phyloP scores from a whole-genome alignment of 192 early-diverging fungal species.

The Coemansia sp. region DNA sequence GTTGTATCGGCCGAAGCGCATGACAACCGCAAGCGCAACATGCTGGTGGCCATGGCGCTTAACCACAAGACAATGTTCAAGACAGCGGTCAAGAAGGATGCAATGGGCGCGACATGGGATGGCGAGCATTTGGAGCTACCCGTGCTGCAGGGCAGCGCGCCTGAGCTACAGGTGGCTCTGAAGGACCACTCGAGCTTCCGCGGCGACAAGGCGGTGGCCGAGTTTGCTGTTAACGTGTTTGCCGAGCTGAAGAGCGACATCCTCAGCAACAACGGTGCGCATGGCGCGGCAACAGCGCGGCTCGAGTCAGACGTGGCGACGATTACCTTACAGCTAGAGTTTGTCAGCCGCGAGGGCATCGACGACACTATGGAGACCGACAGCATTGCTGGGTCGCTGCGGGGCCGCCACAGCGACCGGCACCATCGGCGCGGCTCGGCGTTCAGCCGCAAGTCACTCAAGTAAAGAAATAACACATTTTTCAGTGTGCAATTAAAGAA shows the following conservation, averaged over 20 bases:
- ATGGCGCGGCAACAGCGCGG: background rate
- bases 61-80: slow-evolving; percentile 52
- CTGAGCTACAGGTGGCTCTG: slow-evolving; percentile 18
- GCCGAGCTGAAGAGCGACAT: slow-evolving; percentile 35
- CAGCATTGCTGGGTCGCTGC: slow-evolving; percentile 31
- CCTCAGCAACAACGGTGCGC: slow-evolving; percentile 16
- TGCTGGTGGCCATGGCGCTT: slow-evolving; percentile 30
- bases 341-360: slow-evolving; percentile 10
- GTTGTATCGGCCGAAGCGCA: slow-evolving; percentile 31
- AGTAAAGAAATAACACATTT: background rate
- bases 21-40: slow-evolving; percentile 30
- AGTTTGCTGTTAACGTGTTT: slow-evolving; percentile 27
- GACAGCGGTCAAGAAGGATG: slow-evolving; percentile 46
- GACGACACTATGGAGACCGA: slow-evolving; percentile 20
- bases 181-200: slow-evolving; percentile 54
- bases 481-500: background rate
- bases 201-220: slow-evolving; percentile 42
- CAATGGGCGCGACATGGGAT: slow-evolving; percentile 15
- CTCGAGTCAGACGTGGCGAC: slow-evolving; percentile 17
- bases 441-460: slow-evolving; percentile 47
- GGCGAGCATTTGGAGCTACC: slow-evolving; percentile 35
- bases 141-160: slow-evolving; percentile 40
- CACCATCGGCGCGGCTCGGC: slow-evolving; percentile 42
- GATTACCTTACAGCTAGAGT: slow-evolving; percentile 19
- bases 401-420: slow-evolving; percentile 23